These are phyloP conservation scores for Fusarium sp. DNA, from an alignment of 2,329 filamentous ascomycete species.

Conservation along the genomic window DNA sequence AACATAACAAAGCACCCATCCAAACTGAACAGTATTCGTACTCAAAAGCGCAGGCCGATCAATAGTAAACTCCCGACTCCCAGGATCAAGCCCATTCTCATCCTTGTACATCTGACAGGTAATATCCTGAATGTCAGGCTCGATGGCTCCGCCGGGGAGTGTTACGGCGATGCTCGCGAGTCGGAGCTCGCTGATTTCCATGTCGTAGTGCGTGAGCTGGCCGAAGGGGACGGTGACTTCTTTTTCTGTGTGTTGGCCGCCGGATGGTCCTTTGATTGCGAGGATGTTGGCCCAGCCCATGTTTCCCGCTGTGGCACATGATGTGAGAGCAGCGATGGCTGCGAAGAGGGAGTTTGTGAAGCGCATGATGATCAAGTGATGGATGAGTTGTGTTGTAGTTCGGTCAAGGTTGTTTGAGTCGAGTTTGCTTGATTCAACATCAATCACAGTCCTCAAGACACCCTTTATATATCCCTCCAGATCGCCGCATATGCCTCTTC, in stretches of 20 bases:
- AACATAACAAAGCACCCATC: constrained; percentile 31
- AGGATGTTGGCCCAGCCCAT: neutral
- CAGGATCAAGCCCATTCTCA: constrained; percentile 15
- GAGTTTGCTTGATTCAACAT: neutral
- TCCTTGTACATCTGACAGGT: constrained; percentile 33
- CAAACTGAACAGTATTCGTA: constrained; percentile 30
- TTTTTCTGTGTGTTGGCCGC: neutral
- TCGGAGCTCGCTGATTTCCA: neutral
- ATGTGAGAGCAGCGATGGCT: neutral
- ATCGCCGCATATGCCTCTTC: neutral
- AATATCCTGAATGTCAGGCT: constrained; percentile 5
- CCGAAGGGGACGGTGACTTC: neutral
- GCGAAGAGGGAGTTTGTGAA: neutral
- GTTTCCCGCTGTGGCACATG: neutral
- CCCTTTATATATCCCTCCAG: neutral
- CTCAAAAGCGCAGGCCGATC: constrained; percentile 6
- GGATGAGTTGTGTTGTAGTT: neutral
- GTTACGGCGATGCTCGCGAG: constrained; percentile 12
- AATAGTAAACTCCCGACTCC: constrained; percentile 20
- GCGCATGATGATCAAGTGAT: neutral
- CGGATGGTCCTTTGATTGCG: neutral
- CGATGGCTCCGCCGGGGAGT: neutral
- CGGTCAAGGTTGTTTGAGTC: neutral
- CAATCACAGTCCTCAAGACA: neutral
- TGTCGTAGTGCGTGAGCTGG: neutral